phyloP scores from a whole-genome alignment of 805 yeast genomes.

The Metschnikowia peoriensis region DNA sequence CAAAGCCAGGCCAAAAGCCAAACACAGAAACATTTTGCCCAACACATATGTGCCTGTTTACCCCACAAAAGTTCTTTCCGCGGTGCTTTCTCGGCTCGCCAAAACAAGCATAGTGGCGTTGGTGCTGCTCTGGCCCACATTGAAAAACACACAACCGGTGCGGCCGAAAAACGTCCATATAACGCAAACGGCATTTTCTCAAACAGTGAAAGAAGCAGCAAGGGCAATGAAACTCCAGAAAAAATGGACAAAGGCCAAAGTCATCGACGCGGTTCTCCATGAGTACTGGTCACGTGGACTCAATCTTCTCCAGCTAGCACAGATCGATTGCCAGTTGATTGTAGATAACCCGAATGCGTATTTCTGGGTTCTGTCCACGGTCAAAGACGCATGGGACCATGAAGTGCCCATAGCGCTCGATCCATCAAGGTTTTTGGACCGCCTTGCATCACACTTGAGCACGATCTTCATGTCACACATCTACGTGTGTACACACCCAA shows the following conservation, averaged over 20 bases:
- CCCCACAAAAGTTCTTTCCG: slow-evolving; percentile 19
- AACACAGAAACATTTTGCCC: slow-evolving; percentile 33
- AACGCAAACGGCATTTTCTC: slow-evolving; percentile 9
- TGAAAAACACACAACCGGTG: slow-evolving; percentile 24
- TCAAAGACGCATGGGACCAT: slow-evolving; percentile 31
- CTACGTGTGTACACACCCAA: slow-evolving; percentile 65
- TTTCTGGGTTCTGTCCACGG: slow-evolving; percentile 50
- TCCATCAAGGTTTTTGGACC: slow-evolving; percentile 51
- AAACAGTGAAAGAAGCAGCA: slow-evolving; percentile 10
- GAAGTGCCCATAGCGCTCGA: slow-evolving; percentile 40
- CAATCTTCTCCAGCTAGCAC: slow-evolving; percentile 65
- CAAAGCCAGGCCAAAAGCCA: neutral
- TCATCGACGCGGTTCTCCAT: slow-evolving; percentile 46
- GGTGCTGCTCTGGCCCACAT: slow-evolving; percentile 34
- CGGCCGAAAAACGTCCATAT: slow-evolving; percentile 5
- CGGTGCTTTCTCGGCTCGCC: slow-evolving; percentile 29
- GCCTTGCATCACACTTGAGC: slow-evolving; percentile 47
- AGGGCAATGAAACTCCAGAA: slow-evolving; percentile 7
- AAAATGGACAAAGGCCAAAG: slow-evolving; percentile 27
- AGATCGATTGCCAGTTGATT: slow-evolving; percentile 63
- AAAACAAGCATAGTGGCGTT: slow-evolving; percentile 33
- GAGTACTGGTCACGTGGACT: slow-evolving; percentile 57
- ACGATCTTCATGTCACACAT: slow-evolving; percentile 60
- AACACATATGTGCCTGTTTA: slow-evolving; percentile 38
- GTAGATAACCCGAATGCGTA: slow-evolving; percentile 54